Base-by-base conservation (phyloP, 1,284 basidiomycete genomes). In the Cryptococcus sp. region DNA sequence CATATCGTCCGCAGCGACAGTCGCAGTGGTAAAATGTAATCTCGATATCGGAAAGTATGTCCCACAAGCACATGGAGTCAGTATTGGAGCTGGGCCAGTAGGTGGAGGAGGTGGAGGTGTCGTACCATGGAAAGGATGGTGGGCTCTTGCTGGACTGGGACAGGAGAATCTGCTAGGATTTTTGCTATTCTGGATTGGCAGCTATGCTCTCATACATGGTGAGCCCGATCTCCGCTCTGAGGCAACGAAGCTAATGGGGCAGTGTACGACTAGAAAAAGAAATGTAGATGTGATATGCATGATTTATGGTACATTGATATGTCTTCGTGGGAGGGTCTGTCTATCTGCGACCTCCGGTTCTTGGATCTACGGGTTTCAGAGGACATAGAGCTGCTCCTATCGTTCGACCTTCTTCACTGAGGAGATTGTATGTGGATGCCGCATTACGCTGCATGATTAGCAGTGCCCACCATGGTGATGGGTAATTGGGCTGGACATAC, bases 381-480 rank as follows among this genome's bases (percentile, higher is more conserved):
- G 91, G 91, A 40, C 94, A 78, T 14, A 97, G 73, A 2, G 92
- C 92, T 10, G 90, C 92, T 23, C 90, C 88, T 13, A 98, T 89
- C 18, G 85, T 85, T 49, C 93, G 78, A 1, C 91, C 93, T 75
- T 98, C 93, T 74, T 98, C 94, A 0, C 86, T 77, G 37, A 98
- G 80, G 31, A 98, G 76, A 73, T 98, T 98, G 74, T 91, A 98
- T 0, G 93, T 96, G 31, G 91, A 87, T 65, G 90, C 91, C 11
- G 93, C 93, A 68, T 94, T 94, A 61, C 88, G 78, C 88, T 91
- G 59, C 1, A 4, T 19, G 22, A 46, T 55, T 21, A 56, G 52
- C 45, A 32, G 5, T 19, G 24, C 11, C 9, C 39, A 9, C n/a
- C n/a, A n/a, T n/a, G n/a, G n/a, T n/a, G 5, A 40, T 40, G 23